Percentiles rank a stretch among this genome's conserved stretches.
Conservation (phyloP, 2,329 filamentous ascomycete species). For the Verticillium longisporum region DNA sequence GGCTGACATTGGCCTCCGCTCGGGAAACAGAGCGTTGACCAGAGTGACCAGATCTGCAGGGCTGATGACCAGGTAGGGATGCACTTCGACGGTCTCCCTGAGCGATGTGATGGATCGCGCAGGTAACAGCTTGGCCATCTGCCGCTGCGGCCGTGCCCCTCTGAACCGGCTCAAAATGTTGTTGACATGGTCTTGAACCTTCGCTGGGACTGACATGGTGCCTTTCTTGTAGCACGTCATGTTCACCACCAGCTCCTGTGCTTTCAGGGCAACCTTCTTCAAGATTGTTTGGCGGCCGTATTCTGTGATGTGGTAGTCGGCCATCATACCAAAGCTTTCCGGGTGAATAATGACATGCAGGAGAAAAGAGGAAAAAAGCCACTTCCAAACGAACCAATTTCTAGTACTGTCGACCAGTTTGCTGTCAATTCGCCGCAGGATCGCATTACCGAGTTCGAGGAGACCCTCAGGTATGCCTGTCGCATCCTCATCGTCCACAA, state of each 20-base stretch:
- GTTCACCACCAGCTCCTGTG: conserved; percentile 73
- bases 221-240: conserved; percentile 62
- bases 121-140: conserved; percentile 55
- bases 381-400: conserved; percentile 80
- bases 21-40: conserved; percentile 78
- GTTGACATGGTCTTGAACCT: conserved; percentile 63
- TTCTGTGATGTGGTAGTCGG: conserved; percentile 87
- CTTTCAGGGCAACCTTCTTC: conserved; percentile 72
- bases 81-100: conserved; percentile 68
- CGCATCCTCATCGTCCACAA: conserved; percentile 77
- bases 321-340: conserved; percentile 72
- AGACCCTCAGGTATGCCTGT: conserved; percentile 83
- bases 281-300: conserved; percentile 79
- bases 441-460: conserved; percentile 76
- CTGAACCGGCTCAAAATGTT: conserved; percentile 62
- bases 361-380: conserved; percentile 86
- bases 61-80: conserved; percentile 73
- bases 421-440: conserved; percentile 68
- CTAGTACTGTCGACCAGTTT: conserved; percentile 69
- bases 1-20: conserved; percentile 57
- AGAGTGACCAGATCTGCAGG: conserved; percentile 73
- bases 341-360: conserved; percentile 80
- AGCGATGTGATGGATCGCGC: conserved; percentile 67
- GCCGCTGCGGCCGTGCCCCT: conserved; percentile 39
- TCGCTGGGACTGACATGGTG: conserved; percentile 55